Evolutionary conservation across 2,329 filamentous ascomycete species (phyloP).

Genomic region (Dactylellina haptotyla): DNA sequence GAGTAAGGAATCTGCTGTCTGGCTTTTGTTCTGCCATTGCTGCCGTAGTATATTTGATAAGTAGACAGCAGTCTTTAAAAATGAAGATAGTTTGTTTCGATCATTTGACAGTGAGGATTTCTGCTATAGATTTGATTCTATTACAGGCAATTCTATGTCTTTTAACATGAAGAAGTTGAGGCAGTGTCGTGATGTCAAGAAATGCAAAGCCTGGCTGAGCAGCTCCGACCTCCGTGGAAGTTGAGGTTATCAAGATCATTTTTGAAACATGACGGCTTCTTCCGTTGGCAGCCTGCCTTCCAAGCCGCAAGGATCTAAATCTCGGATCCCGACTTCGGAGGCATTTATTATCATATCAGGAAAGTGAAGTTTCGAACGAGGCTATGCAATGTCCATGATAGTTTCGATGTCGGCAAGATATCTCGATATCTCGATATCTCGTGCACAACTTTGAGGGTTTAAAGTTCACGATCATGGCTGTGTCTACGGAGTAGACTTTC

Average conservation of each 20-base stretch:
- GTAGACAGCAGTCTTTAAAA: background rate
- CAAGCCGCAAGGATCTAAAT: background rate
- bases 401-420: background rate
- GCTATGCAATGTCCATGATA: background rate
- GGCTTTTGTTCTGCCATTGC: background rate
- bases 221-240: background rate
- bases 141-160: background rate
- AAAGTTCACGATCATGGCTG: background rate
- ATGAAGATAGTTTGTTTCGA: background rate
- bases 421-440: too few relatives aligned
- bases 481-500: background rate
- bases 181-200: conserved; percentile 10
- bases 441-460: background rate
- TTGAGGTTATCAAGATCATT: conserved; percentile 1
- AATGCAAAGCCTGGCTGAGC: background rate
- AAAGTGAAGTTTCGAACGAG: conserved; percentile 1
- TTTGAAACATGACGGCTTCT: background rate
- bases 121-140: background rate
- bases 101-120: background rate
- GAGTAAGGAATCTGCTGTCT: conserved; percentile 7
- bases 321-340: background rate
- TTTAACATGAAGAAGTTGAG: conserved; percentile 15
- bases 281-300: background rate
- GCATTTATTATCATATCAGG: background rate
- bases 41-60: background rate